Evolutionary conservation across 139 green algal species (phyloP).

Genomic region (Chlamydomonas sp.): DNA sequence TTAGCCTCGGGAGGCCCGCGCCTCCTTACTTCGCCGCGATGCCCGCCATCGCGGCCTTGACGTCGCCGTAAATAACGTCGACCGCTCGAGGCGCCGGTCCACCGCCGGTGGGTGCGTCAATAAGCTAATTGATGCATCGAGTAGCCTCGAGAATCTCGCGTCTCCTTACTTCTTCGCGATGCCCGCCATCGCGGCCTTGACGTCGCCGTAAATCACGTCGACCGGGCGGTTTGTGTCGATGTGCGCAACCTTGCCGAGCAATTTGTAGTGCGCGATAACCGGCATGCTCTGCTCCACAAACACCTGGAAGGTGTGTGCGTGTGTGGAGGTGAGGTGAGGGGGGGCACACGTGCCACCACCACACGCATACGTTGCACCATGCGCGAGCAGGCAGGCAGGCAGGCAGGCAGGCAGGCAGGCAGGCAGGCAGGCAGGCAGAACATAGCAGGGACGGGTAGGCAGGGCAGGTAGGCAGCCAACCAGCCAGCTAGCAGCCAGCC

Average conservation of each 20-base stretch:
- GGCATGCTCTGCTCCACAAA: constrained; percentile 80
- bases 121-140: too few relatives aligned
- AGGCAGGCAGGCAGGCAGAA: background rate
- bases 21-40: too few relatives aligned
- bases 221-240: constrained; percentile 14
- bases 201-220: constrained; percentile 13
- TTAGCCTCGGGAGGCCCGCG: too few relatives aligned
- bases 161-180: too few relatives aligned
- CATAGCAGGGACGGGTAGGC: background rate
- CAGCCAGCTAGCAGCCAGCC: background rate
- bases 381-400: too few relatives aligned
- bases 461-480: background rate
- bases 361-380: background rate
- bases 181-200: too few relatives aligned
- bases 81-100: too few relatives aligned
- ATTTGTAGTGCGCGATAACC: constrained; percentile 72
- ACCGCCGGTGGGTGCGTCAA: too few relatives aligned
- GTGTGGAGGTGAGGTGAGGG: too few relatives aligned
- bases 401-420: background rate
- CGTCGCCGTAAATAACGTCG: too few relatives aligned
- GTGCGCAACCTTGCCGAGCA: constrained; percentile 45
- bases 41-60: too few relatives aligned
- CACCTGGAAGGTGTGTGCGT: constrained; percentile 88
- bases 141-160: background rate
- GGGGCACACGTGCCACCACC: constrained; percentile 9